Evolutionary conservation across 2,329 filamentous ascomycete species (phyloP), one percentile per base, ranked within the genome.

Genomic region (Nigrospora oryzae): DNA sequence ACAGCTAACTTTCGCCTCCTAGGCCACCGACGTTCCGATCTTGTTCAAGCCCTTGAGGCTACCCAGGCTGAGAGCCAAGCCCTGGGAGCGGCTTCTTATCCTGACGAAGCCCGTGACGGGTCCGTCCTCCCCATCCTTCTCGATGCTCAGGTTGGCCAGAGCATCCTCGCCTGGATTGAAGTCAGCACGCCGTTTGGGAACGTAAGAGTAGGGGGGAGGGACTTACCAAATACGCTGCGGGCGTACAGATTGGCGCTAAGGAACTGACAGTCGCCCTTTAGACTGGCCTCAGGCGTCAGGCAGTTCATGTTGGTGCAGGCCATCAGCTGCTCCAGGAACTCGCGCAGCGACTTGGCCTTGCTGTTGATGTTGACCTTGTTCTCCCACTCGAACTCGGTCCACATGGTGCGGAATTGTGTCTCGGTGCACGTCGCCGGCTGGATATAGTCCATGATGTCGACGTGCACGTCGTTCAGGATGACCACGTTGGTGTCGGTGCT

Each of bases 351-450:
- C 73, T 91, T 95, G 54, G 88, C 89, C 75, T 96, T 97, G 52
- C 88, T 94, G 69, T 96, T 96, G 71, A 98, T 97, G 71, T 98
- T 98, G 66, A 98, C 91, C 79, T 98, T 98, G 73, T 98, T 98
- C 75, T 98, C 93, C 93, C 93, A 98, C 64, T 98, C 93, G 55
- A 98, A 98, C 63, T 98, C 93, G 34, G 93, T 98, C 93, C 93
- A 98, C 93, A 98, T 98, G n/a, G 89, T 95, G 48, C 93, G 82
- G 83, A 98, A 98, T 60, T 97, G 89, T 11, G 91, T 96, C 73
- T 98, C 93, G 5, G 89, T 93, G 74, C 93, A 98, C 14, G 89
- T 84, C 7, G 91, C 91, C 2, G 93, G 93, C 63, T 97, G 91
- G 59, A 98, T 98, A 70, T 98, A 98, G 69, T 98, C 93, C 93